These are phyloP conservation scores for Parasarocladium wereldwijsianum DNA, from an alignment of 2,329 filamentous ascomycete genomes.

Conservation along the genomic window DNA sequence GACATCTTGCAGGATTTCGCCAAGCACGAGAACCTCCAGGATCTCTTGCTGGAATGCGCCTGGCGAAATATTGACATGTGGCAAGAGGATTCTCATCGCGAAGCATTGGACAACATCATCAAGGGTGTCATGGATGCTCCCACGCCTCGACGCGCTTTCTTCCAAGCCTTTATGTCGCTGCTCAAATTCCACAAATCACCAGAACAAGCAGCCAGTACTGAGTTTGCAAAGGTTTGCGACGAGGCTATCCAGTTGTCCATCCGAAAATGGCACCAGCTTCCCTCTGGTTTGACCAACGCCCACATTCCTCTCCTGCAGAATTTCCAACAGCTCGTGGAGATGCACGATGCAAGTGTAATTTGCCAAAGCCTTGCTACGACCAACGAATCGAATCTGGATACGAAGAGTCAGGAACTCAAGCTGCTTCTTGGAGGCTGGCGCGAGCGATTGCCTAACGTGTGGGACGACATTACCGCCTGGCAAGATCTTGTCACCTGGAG, in stretches of 20 bases:
- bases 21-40: slow-evolving; percentile 97
- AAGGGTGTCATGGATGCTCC: slow-evolving; percentile 97
- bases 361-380: slow-evolving; percentile 81
- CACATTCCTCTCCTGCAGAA: slow-evolving; percentile 92
- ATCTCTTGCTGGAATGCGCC: slow-evolving; percentile 84
- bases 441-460: slow-evolving; percentile 88
- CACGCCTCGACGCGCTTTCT: slow-evolving; percentile 85
- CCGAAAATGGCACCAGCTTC: slow-evolving; percentile 97
- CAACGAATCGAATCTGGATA: slow-evolving; percentile 71
- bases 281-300: slow-evolving; percentile 80
- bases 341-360: slow-evolving; percentile 95
- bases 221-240: slow-evolving; percentile 84
- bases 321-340: slow-evolving; percentile 93
- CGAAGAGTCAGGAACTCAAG: slow-evolving; percentile 92
- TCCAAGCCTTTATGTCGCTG: slow-evolving; percentile 95
- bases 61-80: slow-evolving; percentile 96
- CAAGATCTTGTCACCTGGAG: slow-evolving; percentile 99
- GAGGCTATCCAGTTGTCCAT: slow-evolving; percentile 96
- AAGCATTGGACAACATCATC: slow-evolving; percentile 82
- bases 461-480: slow-evolving; percentile 99
- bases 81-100: slow-evolving; percentile 72
- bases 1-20: slow-evolving; percentile 95
- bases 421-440: slow-evolving; percentile 88
- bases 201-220: slow-evolving; percentile 60
- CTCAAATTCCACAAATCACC: slow-evolving; percentile 86